Conservation (phyloP, 192 early-diverging fungal genomes). For the Kickxella alabastrina region DNA sequence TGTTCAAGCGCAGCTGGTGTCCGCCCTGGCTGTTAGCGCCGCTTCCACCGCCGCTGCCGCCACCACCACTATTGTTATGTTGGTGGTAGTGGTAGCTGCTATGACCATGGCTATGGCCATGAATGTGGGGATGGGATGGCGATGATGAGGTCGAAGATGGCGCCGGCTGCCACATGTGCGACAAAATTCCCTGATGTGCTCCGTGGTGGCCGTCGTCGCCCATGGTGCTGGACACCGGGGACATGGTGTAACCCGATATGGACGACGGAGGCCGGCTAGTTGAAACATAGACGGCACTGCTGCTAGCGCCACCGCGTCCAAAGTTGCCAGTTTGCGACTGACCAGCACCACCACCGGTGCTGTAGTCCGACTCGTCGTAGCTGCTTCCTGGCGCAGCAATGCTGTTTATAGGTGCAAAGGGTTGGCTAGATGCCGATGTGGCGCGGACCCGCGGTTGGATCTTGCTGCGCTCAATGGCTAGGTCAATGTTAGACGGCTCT, state of each 20-base stretch:
- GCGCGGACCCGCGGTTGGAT: slow-evolving; percentile 29
- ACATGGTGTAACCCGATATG: slow-evolving; percentile 48
- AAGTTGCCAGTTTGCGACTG: neutral
- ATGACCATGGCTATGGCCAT: neutral
- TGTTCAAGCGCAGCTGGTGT: slow-evolving; percentile 39
- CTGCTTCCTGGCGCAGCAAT: neutral
- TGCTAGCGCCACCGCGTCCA: neutral
- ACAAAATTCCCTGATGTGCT: neutral
- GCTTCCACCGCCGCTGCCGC: neutral
- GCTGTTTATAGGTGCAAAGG: slow-evolving; percentile 7
- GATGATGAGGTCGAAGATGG: slow-evolving; percentile 48
- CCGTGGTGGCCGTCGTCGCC: slow-evolving; percentile 25
- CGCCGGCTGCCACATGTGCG: slow-evolving; percentile 36
- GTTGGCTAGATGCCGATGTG: slow-evolving; percentile 34
- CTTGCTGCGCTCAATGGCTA: slow-evolving; percentile 18
- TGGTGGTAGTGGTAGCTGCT: slow-evolving; percentile 7
- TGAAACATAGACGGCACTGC: neutral
- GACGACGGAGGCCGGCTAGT: slow-evolving; percentile 39
- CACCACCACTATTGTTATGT: slow-evolving; percentile 1
- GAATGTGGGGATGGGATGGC: slow-evolving; percentile 20
- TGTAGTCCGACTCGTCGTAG: slow-evolving; percentile 8
- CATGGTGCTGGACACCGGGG: slow-evolving; percentile 41
- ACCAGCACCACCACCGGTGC: slow-evolving; percentile 6
- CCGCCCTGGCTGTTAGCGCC: slow-evolving; percentile 9
- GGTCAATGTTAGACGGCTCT: slow-evolving; percentile 32